Percentiles rank a stretch among this genome's conserved stretches.
Conservation (phyloP, 1,284 basidiomycete genomes). For the Peniophora sp. region DNA sequence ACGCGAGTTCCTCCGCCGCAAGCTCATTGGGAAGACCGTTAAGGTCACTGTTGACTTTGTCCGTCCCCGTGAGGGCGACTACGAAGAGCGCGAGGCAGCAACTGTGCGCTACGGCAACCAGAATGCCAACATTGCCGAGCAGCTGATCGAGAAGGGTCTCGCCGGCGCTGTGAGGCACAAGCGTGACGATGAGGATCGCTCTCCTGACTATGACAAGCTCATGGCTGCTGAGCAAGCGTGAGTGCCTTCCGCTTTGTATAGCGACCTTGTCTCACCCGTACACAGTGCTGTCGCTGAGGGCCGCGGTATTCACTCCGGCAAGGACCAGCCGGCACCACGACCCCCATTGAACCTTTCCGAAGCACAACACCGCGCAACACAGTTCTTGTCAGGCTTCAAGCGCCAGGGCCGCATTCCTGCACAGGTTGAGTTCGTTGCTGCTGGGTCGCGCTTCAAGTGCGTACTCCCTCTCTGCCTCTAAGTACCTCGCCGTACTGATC, state of each 20-base stretch:
- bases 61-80: conserved; percentile 89
- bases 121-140: conserved; percentile 81
- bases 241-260: conserved; percentile 21
- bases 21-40: conserved; percentile 85
- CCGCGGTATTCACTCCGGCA: conserved; percentile 91
- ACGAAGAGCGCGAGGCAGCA: conserved; percentile 86
- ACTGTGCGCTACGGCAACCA: conserved; percentile 81
- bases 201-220: conserved; percentile 89
- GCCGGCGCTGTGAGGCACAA: conserved; percentile 88
- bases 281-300: conserved; percentile 67
- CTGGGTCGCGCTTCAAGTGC: conserved; percentile 91
- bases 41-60: conserved; percentile 83
- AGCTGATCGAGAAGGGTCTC: conserved; percentile 88
- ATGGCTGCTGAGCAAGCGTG: conserved; percentile 91
- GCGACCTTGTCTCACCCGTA: background rate
- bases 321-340: conserved; percentile 73
- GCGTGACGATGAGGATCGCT: conserved; percentile 92
- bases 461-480: conserved; percentile 11
- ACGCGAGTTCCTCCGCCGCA: conserved; percentile 85
- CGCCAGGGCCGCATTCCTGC: conserved; percentile 78
- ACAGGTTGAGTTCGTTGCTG: conserved; percentile 89
- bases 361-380: conserved; percentile 66
- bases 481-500: background rate
- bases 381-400: conserved; percentile 90
- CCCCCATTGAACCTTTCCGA: conserved; percentile 84